These are phyloP conservation scores for Chrysanthemum makinoi DNA, from an alignment of 129 eudicot genomes.

Conservation along the genomic window DNA sequence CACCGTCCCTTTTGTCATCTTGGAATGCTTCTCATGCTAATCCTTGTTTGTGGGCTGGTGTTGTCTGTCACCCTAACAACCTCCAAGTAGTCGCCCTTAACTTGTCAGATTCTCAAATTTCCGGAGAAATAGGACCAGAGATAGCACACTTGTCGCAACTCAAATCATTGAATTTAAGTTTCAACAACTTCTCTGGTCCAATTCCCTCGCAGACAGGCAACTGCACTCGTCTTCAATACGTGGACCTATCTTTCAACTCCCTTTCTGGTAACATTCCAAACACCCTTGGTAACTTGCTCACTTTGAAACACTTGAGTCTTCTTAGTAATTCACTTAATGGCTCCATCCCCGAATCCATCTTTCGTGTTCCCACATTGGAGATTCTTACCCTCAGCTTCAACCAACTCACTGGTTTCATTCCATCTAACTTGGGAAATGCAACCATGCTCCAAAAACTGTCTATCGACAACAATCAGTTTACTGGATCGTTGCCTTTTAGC, in stretches of 20 bases:
- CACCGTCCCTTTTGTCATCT: constrained; percentile 40
- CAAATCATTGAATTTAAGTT: constrained; percentile 39
- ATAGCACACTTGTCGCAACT: constrained; percentile 43
- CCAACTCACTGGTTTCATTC: constrained; percentile 51
- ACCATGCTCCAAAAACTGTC: constrained; percentile 40
- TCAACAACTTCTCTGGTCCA: constrained; percentile 44
- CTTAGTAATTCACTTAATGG: constrained; percentile 51
- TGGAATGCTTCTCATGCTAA: constrained; percentile 64
- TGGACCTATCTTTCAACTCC: constrained; percentile 47
- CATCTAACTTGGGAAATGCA: constrained; percentile 57
- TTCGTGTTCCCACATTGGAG: constrained; percentile 36
- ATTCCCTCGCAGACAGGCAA: constrained; percentile 54
- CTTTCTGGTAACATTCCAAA: constrained; percentile 53
- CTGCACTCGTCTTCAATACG: constrained; percentile 44
- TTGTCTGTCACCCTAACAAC: constrained; percentile 41
- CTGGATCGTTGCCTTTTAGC: constrained; percentile 55
- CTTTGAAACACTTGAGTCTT: constrained; percentile 36
- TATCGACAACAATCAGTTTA: constrained; percentile 44
- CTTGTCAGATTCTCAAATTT: constrained; percentile 40
- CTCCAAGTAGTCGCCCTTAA: constrained; percentile 35
- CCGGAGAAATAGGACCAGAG: constrained; percentile 68
- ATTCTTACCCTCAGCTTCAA: constrained; percentile 41
- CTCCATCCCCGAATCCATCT: constrained; percentile 56
- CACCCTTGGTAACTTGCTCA: constrained; percentile 46
- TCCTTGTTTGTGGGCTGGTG: constrained; percentile 85